Evolutionary conservation across 2,329 filamentous ascomycete species (phyloP), one percentile per base, ranked within the genome.

Genomic region (Fusarium illudens): DNA sequence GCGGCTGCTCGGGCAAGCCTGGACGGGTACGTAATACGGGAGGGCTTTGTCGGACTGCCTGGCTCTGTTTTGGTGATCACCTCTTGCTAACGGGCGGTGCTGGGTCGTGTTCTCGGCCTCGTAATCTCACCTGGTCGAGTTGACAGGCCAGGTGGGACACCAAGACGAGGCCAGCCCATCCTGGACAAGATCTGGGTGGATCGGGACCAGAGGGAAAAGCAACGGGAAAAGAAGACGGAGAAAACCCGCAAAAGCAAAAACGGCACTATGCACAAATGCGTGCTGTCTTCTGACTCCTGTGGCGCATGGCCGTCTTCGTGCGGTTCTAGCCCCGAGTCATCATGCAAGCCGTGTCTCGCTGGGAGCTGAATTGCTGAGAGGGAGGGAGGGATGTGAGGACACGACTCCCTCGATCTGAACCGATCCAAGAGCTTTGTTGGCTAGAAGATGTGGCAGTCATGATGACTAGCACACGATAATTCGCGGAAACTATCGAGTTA

Each of bases 331-430:
- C 51, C 55, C 58, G 59, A 73, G 69, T 67, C 50, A 67, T 61
- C 46, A 52, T 69, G 58, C 69, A 72, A 70, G 68, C 66, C 68
- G 72, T 73, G 71, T 73, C 69, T 72, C 64, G 50, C 49, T 49
- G 50, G 61, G 60, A 58, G 58, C 58, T 60, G 42, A 57, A 42
- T 37, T 59, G 27, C 44, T 39, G 32, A 42, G 58, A 48, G 34
- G 33, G 20, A 30, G 49, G 34, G 57, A 52, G 15, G n/a, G 27
- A 57, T 25, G n/a, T 42, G 42, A 50, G 59, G 44, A 60, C 27
- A 63, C 29, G 58, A 54, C 53, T 60, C 58, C 36, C 60, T 68
- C 56, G 60, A 60, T 61, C 56, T 46, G 34, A 37, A 49, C 37
- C 49, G 49, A 48, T 54, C 37, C 46, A 34, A 33, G 25, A 56